Evolutionary conservation across 805 yeast genomes (phyloP), one percentile per base, ranked within the genome.

Genomic region (Zygoascus biomembranicola): DNA sequence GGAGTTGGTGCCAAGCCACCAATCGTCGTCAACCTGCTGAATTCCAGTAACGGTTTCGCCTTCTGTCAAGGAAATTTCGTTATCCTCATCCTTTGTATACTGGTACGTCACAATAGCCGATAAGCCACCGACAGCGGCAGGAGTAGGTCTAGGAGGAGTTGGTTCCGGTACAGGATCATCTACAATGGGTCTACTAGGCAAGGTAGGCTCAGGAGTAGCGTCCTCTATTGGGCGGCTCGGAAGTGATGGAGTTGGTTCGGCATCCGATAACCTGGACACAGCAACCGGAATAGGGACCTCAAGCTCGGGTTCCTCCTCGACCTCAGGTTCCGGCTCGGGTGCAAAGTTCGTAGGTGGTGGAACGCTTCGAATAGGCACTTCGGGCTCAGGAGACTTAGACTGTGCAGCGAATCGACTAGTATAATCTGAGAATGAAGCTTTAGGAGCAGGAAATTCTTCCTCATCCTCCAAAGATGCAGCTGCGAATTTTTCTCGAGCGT

Each of bases 1-100:
- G 28, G 68, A 53, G 62, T 87, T 78, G 57, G 80, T 82, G 50
- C 99, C 99, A 52, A 85, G 73, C 98, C 98, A 94, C 92, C 92
- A 87, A 60, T 83, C 90, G 54, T 81, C 86, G 63, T 84, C 90
- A 14, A 81, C 78, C 60, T 81, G 77, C 56, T 84, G 85, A 57
- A 87, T 82, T 28, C 80, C 80, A n/a, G 76, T 70, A 56, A 87
- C 79, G 37, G 66, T 59, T 58, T 87, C 94, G 51, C 87, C 90
- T 60, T 83, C 90, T 18, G 59, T 71, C 48, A 87, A 78, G 0
- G 75, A 75, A 50, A 87, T 79, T 66, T 87, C 95, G 61, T 86
- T 84, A 52, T 84, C 90, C 62, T 85, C 95, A 56, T 80, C 88
- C 62, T 81, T 80, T 59, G 74, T 83, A 59, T 84, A 85, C 56